Evolutionary conservation across 164 flowering plant genomes (phyloP).

Genomic region (Aristolochia californica): DNA sequence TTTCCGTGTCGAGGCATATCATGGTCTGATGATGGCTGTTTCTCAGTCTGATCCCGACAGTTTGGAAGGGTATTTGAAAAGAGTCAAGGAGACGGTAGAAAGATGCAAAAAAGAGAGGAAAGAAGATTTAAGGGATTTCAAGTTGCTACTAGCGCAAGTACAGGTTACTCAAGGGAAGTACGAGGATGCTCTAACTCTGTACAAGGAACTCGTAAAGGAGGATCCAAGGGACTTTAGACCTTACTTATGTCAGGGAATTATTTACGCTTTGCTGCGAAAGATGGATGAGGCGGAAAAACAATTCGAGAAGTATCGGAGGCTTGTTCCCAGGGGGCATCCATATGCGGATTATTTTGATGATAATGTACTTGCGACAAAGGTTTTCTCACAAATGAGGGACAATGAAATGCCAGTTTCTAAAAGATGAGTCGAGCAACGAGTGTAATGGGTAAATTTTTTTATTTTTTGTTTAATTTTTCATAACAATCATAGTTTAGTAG

Average conservation of each 20-base stretch:
- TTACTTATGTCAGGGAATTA: conserved; percentile 77
- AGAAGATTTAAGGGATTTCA: conserved; percentile 58
- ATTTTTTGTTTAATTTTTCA: not conserved
- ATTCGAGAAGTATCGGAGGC: conserved; percentile 59
- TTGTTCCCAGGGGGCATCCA: conserved; percentile 81
- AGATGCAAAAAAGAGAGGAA: conserved; percentile 52
- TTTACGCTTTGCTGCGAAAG: conserved; percentile 63
- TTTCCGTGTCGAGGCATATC: conserved; percentile 64
- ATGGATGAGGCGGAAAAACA: conserved; percentile 67
- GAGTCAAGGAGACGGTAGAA: conserved; percentile 46
- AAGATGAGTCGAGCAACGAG: conserved; percentile 19
- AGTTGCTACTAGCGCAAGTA: conserved; percentile 67
- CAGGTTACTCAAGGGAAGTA: conserved; percentile 51
- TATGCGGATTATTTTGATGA: conserved; percentile 56
- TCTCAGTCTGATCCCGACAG: conserved; percentile 27
- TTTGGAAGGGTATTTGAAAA: conserved; percentile 33
- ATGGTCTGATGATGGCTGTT: conserved; percentile 55
- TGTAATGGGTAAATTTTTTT: not conserved
- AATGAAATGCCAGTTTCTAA: conserved; percentile 25
- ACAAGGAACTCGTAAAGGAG: conserved; percentile 69
- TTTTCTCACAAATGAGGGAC: conserved; percentile 46
- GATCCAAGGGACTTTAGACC: conserved; percentile 93
- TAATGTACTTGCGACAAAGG: conserved; percentile 51
- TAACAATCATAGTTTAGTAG: not conserved
- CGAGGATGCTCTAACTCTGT: conserved; percentile 63